These are phyloP conservation scores for Filobasidium wieringae DNA, from an alignment of 768 basidiomycete genomes.

Conservation along the genomic window DNA sequence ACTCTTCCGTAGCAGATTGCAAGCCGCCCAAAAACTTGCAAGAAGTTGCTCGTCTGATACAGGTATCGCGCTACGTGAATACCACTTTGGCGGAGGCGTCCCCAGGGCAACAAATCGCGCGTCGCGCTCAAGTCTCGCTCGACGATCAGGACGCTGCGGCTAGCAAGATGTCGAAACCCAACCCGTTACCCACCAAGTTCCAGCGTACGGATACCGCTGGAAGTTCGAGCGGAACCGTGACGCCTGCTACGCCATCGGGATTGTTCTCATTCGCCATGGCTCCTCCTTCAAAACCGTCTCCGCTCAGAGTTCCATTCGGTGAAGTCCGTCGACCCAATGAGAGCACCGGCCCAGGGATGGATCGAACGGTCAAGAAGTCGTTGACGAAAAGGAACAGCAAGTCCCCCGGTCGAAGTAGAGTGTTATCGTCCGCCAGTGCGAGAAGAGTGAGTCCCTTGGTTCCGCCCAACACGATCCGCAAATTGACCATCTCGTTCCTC, in stretches of 20 bases:
- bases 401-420: not conserved
- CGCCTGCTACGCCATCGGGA: not conserved
- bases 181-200: slow-evolving; percentile 11
- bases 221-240: not conserved
- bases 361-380: not conserved
- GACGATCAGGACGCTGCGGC: not conserved
- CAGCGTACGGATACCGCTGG: slow-evolving; percentile 3
- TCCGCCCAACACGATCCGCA: not conserved
- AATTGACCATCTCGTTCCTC: not conserved
- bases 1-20: slow-evolving; percentile 1
- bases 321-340: not conserved
- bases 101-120: slow-evolving; percentile 8
- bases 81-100: slow-evolving; percentile 4
- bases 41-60: slow-evolving; percentile 1
- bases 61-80: slow-evolving; percentile 8
- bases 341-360: not conserved
- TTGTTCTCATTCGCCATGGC: slow-evolving; percentile 1
- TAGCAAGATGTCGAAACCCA: not conserved
- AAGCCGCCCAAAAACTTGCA: slow-evolving; percentile 2
- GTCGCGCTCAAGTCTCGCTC: not conserved
- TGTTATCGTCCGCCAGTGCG: not conserved
- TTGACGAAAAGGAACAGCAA: not conserved
- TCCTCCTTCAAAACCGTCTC: not conserved
- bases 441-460: not conserved
- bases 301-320: not conserved